Base-by-base conservation (phyloP, 139 green algal species). In the Nannochloris sp. region DNA sequence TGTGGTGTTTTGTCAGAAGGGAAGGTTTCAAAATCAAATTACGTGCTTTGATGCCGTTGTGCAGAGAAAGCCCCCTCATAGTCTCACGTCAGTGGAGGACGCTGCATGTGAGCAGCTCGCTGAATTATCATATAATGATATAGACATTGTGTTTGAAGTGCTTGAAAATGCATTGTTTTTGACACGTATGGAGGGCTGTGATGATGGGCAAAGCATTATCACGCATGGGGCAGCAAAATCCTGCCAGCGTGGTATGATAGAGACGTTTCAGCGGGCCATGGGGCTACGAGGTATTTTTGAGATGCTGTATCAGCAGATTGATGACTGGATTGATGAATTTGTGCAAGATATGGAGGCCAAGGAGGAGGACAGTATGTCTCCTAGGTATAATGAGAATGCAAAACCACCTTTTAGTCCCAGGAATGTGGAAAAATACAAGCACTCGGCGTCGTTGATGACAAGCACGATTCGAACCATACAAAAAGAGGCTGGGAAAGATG, bases 21-120 rank as follows among this genome's bases (percentile, higher is more conserved):
- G 76, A n/a, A 21, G 56, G 18, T 54, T 68, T 50, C 64, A 61
- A 3, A 66, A 71, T 1, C 68, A 72, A 3, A 25, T 85, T 5
- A 81, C 92, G 16, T 85, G 84, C 18, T 93, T 95, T 18, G 87
- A 95, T 60, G 80, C 81, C 4, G 80, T 78, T 16, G 85, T 95
- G 43, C 81, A 85, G 54, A 81, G 87, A 24, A 73, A 83, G 4
- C 87, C 87, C 7, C 86, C 86, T 6, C 79, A 73, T 12, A 75
- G 70, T 4, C 60, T 77, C 2, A 44, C 64, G 21, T 72, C 49
- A 12, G 49, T 37, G 2, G 70, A 77, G 70, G 86, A 93, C 43
- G 69, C 74, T 4, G 79, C 83, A 8, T 84, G 87, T 66, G 83
- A 94, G 66, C 64, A 66, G 5, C 65, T 92, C 36, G 71, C 81